Base-by-base conservation (phyloP, 495 filamentous ascomycete genomes). In the Penicillium mononematosum region DNA sequence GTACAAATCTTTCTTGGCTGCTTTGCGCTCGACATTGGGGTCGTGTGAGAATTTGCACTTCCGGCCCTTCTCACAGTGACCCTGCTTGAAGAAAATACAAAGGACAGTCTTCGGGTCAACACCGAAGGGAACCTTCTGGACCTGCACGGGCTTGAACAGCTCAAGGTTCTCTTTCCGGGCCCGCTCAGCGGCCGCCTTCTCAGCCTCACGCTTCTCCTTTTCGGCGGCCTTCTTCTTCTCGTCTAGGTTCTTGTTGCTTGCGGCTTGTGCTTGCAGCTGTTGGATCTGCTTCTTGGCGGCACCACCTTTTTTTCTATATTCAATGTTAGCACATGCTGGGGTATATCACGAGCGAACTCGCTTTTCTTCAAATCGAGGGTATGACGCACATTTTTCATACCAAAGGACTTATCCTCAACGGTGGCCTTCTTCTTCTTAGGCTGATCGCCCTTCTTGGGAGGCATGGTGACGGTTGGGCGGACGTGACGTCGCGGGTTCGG, bases 1-100 rank as follows among this genome's bases (percentile, higher is more conserved):
- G 73, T 99, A 98, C 32, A 97, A 71, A 72, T 89, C 86, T 81
- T 85, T 92, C 85, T 98, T 99, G 67, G 90, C 85, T 22, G 85
- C 79, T 82, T 93, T 98, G 60, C 94, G 83, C 78, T 96, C 94
- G 31, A 96, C 75, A 25, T 86, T 86, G 58, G 90, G 69, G 69
- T 99, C 92, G 75, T 99, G 94, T 39, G 88, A 88, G 74, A 99
- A 98, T 74, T 98, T 99, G 79, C 94, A 99, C 76, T 94, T 96
- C 69, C 83, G 86, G 34, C 92, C 94, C 81, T 99, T 99, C 63
- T 99, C 94, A 69, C 94, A 99, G 63, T 89, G 85, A 5, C 95
- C 95, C 73, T 95, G 93, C 76, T 97, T 97, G 83, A 81, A 96
- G 76, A 95, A 98, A 34, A 90, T 81, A 69, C 94, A 99, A 24